Percentiles rank a stretch among this genome's conserved stretches.
phyloP scores from a whole-genome alignment of 768 basidiomycete species.

The Mycena galopus region DNA sequence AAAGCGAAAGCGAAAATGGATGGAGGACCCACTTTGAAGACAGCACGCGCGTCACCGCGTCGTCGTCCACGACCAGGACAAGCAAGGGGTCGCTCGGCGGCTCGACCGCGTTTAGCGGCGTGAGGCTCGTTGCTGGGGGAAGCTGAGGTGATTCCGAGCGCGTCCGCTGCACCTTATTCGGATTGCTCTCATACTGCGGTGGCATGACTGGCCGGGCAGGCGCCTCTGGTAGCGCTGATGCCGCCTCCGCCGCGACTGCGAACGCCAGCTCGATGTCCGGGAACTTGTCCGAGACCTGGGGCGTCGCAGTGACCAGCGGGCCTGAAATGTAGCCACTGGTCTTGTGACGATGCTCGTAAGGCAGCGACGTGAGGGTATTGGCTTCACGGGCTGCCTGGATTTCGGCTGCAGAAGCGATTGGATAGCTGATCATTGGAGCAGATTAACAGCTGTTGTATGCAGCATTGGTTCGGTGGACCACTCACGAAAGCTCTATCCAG shows the following conservation, averaged over 20 bases:
- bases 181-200: slow-evolving; percentile 23
- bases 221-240: neutral
- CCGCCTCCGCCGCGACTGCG: neutral
- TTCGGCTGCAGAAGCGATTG: slow-evolving; percentile 24
- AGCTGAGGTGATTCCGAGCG: slow-evolving; percentile 8
- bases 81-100: slow-evolving; percentile 35
- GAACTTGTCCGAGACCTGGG: neutral
- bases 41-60: slow-evolving; percentile 48
- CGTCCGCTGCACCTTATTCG: slow-evolving; percentile 1
- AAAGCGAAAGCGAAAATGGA: too few species aligned
- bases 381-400: slow-evolving; percentile 25
- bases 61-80: slow-evolving; percentile 51
- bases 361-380: slow-evolving; percentile 16
- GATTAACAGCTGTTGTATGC: neutral
- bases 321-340: neutral
- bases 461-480: neutral
- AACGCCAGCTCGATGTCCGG: neutral
- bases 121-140: slow-evolving; percentile 18
- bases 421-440: slow-evolving; percentile 14
- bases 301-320: slow-evolving; percentile 4
- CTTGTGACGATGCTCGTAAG: slow-evolving; percentile 1
- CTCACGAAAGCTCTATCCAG: slow-evolving; percentile 52
- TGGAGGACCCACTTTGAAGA: slow-evolving; percentile 31
- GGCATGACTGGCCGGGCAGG: slow-evolving; percentile 8
- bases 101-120: slow-evolving; percentile 1